A percentile compares a stretch with the other conserved stretches of the same genome.
Conservation (phyloP, 2,329 filamentous ascomycete species). For the Aspergillus sp. region DNA sequence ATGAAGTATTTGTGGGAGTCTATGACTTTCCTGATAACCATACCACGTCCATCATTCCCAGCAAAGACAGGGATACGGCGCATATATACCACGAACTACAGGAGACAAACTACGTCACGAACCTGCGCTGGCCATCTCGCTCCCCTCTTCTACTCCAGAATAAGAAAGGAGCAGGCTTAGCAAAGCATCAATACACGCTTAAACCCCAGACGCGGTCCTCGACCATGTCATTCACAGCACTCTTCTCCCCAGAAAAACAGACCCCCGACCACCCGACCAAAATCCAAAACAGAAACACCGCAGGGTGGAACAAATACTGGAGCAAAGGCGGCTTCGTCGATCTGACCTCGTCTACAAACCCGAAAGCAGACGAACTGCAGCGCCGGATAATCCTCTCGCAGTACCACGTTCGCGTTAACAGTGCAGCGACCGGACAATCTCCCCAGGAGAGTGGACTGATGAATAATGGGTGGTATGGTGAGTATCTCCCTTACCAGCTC, state of each 20-base stretch:
- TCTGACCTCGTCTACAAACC: conserved; percentile 10
- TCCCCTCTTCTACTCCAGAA: conserved; percentile 1
- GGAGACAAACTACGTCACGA: conserved; percentile 12
- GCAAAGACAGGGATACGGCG: not conserved
- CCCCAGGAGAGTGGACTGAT: conserved; percentile 19
- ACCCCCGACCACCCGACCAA: not conserved
- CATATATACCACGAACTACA: conserved; percentile 14
- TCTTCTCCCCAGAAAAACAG: conserved; percentile 4
- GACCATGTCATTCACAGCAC: conserved; percentile 9
- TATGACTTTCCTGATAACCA: conserved; percentile 15
- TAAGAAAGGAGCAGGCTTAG: not conserved
- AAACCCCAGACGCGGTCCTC: not conserved
- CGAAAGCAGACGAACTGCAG: conserved; percentile 15
- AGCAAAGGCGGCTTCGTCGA: conserved; percentile 15
- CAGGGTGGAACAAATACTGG: conserved; percentile 16
- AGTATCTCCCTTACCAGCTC: too few relatives aligned
- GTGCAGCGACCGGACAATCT: conserved; percentile 14
- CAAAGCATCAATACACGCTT: conserved; percentile 10
- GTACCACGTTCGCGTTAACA: conserved; percentile 17
- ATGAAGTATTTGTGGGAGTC: conserved; percentile 15
- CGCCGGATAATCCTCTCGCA: conserved; percentile 17
- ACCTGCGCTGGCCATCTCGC: conserved; percentile 9
- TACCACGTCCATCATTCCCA: not conserved
- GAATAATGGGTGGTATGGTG: conserved; percentile 19
- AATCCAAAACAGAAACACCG: not conserved